Base-by-base conservation (phyloP, 768 basidiomycete genomes). In the Tricholoma terreum region DNA sequence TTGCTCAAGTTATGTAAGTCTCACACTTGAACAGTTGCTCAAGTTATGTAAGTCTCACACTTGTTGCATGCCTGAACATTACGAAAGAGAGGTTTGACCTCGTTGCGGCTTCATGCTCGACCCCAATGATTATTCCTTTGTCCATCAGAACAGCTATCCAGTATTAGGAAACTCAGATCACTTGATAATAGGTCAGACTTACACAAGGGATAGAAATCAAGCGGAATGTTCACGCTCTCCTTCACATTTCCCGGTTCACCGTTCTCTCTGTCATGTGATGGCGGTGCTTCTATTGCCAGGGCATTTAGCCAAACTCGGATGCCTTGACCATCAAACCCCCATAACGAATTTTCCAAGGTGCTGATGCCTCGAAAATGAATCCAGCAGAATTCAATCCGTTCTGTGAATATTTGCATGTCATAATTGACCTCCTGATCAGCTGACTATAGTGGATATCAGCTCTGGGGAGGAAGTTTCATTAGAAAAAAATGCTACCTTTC, bases 381-480 rank as follows among this genome's bases (percentile, higher is more conserved):
- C 96, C 96, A 99, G 71, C 95, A 99, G 67, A 97, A 94, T 68
- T 99, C 96, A 61, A 98, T 92, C n/a, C 88, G 84, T 59, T 97
- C 93, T 0, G 96, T 94, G 43, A 99, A 87, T 31, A 98, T 90
- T 68, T 98, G 96, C 80, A 98, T 87, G 72, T 98, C 96, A 67
- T 99, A 99, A 64, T 88, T 92, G 69, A 96, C 92, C 75, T 98
- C 94, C 63, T 91, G 86, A 55, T 84, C 78, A 1, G 84, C 90
- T 2, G 92, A 85, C 91, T 94, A 6, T 6, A 61, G 21, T 54
- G 34, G 1, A 53, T 6, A 27, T 49, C 8, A 49, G 24, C 27
- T 31, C 17, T 30, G 46, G 9, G 7, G 4, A 17, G 17, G 17
- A n/a, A 30, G 3, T 3, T 9, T 17, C 43, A 15, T 24, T 5